Base-by-base conservation (phyloP, 768 basidiomycete species). In the Tricholoma bakamatsutake region DNA sequence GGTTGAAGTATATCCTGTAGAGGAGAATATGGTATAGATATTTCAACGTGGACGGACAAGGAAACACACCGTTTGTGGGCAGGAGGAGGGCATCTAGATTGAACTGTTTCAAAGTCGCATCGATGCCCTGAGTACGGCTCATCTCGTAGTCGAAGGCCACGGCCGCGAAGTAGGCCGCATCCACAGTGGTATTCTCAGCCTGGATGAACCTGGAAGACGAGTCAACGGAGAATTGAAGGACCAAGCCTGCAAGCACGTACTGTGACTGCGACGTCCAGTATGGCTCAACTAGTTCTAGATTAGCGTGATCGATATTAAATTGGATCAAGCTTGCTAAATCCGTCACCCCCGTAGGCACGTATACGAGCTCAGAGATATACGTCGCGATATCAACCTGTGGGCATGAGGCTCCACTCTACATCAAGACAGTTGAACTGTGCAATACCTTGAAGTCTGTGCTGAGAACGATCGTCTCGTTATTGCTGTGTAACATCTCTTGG, bases 391-490 rank as follows among this genome's bases (percentile, higher is more conserved):
- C 6, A 10, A 49, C 28, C 33, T 49, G 28, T 15, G 28, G 28
- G 8, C 21, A 30, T 28, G 27, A 33, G 28, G 48, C 48, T 33
- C 11, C 48, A 24, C 3, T 24, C 21, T 49, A 30, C 48, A 31
- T 18, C 27, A 35, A 9, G 9, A 3, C 21, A 35, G 4, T 5
- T 21, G 10, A 33, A n/a, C n/a, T 11, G 34, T n/a, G 2, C 17
- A 12, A 40, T 49, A 79, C 85, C 75, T 84, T 87, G 69, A 87
- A 82, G 58, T 87, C 84, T 0, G 73, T 69, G 10, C 71, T 61
- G n/a, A 82, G 58, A 2, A 85, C 84, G 13, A 81, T 65, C 0
- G 72, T 78, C 64, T 87, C 83, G 54, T 83, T 81, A 12, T 76
- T 75, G 0, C 79, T 78, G 2, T 60, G 57, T 17, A 73, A 60